Evolutionary conservation across 2,329 filamentous ascomycete species (phyloP), one percentile per base, ranked within the genome.

Genomic region (Diaporthe aspalathi): DNA sequence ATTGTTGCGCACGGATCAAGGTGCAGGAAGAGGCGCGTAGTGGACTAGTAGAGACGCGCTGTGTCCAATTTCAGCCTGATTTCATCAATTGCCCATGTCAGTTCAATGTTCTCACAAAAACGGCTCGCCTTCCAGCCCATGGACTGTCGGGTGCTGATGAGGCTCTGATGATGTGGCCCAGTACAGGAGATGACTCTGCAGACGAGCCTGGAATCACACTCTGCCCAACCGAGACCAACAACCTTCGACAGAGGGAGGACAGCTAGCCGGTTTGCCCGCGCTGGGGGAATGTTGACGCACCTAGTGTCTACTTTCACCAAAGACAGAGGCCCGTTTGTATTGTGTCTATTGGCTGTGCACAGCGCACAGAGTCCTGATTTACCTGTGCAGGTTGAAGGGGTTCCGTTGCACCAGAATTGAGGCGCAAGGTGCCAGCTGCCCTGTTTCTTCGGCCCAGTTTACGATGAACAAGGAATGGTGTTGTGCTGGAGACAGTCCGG

Each of bases 1-100:
- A 50, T 69, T 57, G 65, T 66, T 35, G 69, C 63, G 72, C 72
- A 73, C 72, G 72, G 72, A 71, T 73, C 69, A 73, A 68, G 67
- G 65, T 71, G 72, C 72, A 73, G 67, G 72, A 57, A 71, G 60
- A 60, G 57, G 43, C 72, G 69, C 69, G 70, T 68, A 60, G 52
- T 65, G 24, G 47, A 66, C 32, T 66, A 53, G 50, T 52, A 69
- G 67, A 73, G 72, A 71, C 69, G 69, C 72, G 72, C 72, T 73
- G 35, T 73, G 52, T 62, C 66, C 50, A 29, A 60, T 69, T 38
- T 12, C 54, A 62, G 38, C 50, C 70, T 71, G 69, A 52, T 40
- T 71, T 71, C 57, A 66, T 60, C 45, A 71, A 52, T 50, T 49
- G 20, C n/a, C 60, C 45, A 62, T 65, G 69, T 73, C 69, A 73